A percentile compares a stretch with the other conserved stretches of the same genome.
These are phyloP conservation scores for Clarireedia hainanense DNA, from an alignment of 2,329 filamentous ascomycete genomes.

Conservation along the genomic window DNA sequence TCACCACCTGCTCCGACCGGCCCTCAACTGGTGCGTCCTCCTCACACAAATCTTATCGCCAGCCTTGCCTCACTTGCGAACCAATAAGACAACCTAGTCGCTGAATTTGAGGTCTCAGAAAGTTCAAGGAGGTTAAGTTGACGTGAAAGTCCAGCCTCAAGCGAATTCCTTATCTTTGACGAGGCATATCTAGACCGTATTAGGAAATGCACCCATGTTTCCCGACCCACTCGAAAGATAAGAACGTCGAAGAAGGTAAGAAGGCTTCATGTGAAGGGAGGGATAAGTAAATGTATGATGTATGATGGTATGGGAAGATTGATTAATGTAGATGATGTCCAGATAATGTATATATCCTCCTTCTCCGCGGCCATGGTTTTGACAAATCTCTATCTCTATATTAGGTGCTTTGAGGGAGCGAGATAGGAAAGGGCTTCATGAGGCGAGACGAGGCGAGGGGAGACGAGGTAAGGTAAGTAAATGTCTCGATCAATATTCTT, in stretches of 20 bases:
- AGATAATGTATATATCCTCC: neutral
- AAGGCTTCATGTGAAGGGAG: neutral
- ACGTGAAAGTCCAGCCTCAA: neutral
- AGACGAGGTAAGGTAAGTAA: no score
- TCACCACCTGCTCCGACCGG: no score
- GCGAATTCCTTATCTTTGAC: conserved; percentile 6
- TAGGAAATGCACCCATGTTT: neutral
- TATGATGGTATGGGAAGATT: neutral
- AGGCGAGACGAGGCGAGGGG: no score
- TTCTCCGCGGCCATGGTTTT: conserved; percentile 1
- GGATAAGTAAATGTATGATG: neutral
- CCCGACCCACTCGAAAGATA: neutral
- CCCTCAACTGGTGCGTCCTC: no score
- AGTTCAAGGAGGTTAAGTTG: neutral
- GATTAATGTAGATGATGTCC: neutral
- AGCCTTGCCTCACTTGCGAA: no score
- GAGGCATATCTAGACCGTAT: neutral
- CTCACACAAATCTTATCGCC: no score
- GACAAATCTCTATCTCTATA: no score
- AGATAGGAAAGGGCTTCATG: no score
- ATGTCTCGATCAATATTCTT: no score
- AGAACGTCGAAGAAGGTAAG: neutral
- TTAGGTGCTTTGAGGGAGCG: no score
- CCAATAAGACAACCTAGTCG: neutral
- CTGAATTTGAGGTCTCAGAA: neutral